Evolutionary conservation across 2,329 filamentous ascomycete genomes (phyloP), one percentile per base, ranked within the genome.

Genomic region (Helotiales sp.): DNA sequence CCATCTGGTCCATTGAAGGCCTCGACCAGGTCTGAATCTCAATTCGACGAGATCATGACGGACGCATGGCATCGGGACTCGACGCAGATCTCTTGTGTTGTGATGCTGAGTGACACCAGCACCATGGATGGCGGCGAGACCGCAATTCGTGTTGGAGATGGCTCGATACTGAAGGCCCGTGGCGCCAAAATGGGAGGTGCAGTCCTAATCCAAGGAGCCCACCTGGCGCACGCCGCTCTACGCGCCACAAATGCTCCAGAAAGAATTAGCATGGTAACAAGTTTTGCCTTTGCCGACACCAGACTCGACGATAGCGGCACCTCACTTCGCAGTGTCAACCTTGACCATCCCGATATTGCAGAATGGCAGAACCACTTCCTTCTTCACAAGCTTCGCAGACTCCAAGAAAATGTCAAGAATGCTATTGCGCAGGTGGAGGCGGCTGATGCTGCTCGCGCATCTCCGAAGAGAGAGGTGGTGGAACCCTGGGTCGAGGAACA

Each of bases 51-150:
- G 11, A 34, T 55, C 5, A 55, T 64, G 50, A 65, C 43, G 20
- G 76, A 78, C 66, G 74, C 77, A 43, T 84, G 82, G 82, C 81
- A 84, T 73, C 77, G 77, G 63, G 82, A 84, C 70, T 79, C 77
- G 26, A 80, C 79, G 61, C 81, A 81, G 1, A 81, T 81, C 58
- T 81, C 83, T 17, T 82, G 81, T 64, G 81, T 84, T 15, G 75
- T 81, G 0, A 84, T 82, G 82, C 73, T 83, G 22, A 79, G 76
- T 28, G 81, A 83, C 66, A 77, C 78, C 17, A 75, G 75, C 8
- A 72, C 75, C 49, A 84, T 83, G 82, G 71, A 75, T 30, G 82
- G 82, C 13, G 82, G 82, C 65, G 87, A 85, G 66, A 91, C 85
- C 3, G 88, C 84, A 17, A 80, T 82, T 43, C 87, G 82, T 62